Conservation (phyloP, 2,329 filamentous ascomycete genomes). For the Fusarium chlamydosporum region DNA sequence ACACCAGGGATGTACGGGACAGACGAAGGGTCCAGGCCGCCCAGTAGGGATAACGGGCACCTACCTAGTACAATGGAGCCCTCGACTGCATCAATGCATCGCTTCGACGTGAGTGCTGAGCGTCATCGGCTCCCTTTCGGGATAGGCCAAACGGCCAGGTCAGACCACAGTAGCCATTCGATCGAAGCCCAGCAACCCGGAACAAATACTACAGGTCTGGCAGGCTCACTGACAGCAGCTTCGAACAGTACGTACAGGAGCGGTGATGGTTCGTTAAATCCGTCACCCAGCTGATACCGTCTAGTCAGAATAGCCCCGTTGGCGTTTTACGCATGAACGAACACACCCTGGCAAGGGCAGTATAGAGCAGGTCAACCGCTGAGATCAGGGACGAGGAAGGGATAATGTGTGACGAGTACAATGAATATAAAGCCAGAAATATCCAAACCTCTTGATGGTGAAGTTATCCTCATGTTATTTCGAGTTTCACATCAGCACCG, state of each 20-base stretch:
- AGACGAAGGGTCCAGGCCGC: slow-evolving; percentile 41
- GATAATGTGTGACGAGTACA: slow-evolving; percentile 14
- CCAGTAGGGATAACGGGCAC: slow-evolving; percentile 44
- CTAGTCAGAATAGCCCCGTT: slow-evolving; percentile 21
- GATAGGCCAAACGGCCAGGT: slow-evolving; percentile 18
- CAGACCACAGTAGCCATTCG: slow-evolving; percentile 32
- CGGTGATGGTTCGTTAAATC: slow-evolving; percentile 39
- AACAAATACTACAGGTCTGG: slow-evolving; percentile 13
- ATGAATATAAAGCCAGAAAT: slow-evolving; percentile 21
- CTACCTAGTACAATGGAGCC: slow-evolving; percentile 43
- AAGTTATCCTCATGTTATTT: background rate
- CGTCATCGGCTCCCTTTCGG: slow-evolving; percentile 44
- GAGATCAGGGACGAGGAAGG: background rate
- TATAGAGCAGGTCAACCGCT: background rate
- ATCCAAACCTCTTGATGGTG: background rate
- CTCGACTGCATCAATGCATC: slow-evolving; percentile 39
- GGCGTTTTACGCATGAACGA: slow-evolving; percentile 12
- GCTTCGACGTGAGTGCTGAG: slow-evolving; percentile 44
- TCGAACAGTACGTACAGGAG: slow-evolving; percentile 37
- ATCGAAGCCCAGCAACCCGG: slow-evolving; percentile 27
- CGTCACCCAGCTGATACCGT: slow-evolving; percentile 41
- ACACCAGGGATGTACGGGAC: slow-evolving; percentile 41
- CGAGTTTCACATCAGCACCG: background rate
- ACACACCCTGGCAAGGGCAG: background rate
- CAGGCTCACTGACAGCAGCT: slow-evolving; percentile 21